These are phyloP conservation scores for Thinopyrum elongatum DNA, from an alignment of 176 grass and related monocot genomes.

Conservation along the genomic window DNA sequence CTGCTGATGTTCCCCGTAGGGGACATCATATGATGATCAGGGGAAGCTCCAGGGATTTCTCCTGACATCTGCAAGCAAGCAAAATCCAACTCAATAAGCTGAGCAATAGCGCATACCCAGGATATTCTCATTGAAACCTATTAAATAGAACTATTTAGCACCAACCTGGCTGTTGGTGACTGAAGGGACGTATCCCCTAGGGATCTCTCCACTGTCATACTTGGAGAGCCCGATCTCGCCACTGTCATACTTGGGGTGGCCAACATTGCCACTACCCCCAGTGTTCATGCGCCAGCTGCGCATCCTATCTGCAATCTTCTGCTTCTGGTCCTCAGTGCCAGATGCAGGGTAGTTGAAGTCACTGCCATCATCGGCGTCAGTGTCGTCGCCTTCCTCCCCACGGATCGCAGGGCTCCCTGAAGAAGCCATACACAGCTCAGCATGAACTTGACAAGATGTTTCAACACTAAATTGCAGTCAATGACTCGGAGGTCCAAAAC, in stretches of 20 bases:
- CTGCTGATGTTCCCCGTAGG: slow-evolving; percentile 85
- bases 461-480: neutral
- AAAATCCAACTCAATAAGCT: slow-evolving; percentile 29
- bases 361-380: slow-evolving; percentile 86
- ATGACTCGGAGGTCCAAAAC: neutral
- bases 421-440: slow-evolving; percentile 27
- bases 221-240: slow-evolving; percentile 60
- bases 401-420: slow-evolving; percentile 78
- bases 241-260: slow-evolving; percentile 90
- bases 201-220: slow-evolving; percentile 84
- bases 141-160: neutral
- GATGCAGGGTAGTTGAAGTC: slow-evolving; percentile 91
- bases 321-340: slow-evolving; percentile 82
- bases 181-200: slow-evolving; percentile 81
- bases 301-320: slow-evolving; percentile 95
- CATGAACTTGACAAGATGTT: neutral
- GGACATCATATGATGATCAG: slow-evolving; percentile 99
- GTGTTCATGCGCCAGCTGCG: slow-evolving; percentile 77
- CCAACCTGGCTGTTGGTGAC: slow-evolving; percentile 87
- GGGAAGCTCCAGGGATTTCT: slow-evolving; percentile 86
- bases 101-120: neutral
- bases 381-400: slow-evolving; percentile 83
- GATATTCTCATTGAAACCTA: neutral
- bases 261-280: slow-evolving; percentile 57
- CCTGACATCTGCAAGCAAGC: slow-evolving; percentile 70